Evolutionary conservation across 2,329 filamentous ascomycete genomes (phyloP), one percentile per base, ranked within the genome.

Genomic region (Pseudogymnoascus sp.): DNA sequence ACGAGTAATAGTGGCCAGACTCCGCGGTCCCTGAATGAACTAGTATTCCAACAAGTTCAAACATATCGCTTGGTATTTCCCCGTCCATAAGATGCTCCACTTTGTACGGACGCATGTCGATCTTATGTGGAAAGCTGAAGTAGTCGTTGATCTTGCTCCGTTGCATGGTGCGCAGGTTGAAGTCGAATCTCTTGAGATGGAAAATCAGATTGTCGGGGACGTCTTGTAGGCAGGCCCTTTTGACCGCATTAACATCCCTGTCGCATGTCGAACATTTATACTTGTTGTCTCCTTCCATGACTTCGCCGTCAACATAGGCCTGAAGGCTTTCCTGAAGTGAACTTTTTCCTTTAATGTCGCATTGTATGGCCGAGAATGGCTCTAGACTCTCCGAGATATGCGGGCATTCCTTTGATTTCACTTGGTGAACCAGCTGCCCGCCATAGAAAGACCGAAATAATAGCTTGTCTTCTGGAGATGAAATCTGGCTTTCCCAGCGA

Each of bases 211-310:
- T 92, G 75, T 99, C 89, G 0, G 94, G 93, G 5, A 97, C 85
- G 65, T 96, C 89, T 73, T 97, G 96, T 63, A 97, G 78, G 69
- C 93, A 97, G 11, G 92, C 90, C 69, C 89, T 84, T 75, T 96
- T 97, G 67, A 97, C 91, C 18, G 94, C 94, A 75, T 97, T 89
- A 14, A 99, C 94, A 69, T 94, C 89, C 10, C 85, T 84, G 66
- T 91, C 90, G 73, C 94, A 99, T 4, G 85, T 89, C 31, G 92
- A 92, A 76, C 94, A 99, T 67, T 95, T 96, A 79, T 97, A 99
- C 77, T 96, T 97, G 78, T 99, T 97, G 70, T 96, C 92, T 67
- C 95, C 94, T 79, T 96, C 91, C 89, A 99, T 92, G 37, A 94
- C 86, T 75, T 99, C 94, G 3, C 94, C 94, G 72, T 95, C 90